A percentile compares a stretch with the other conserved stretches of the same genome.
Evolutionary conservation across 495 filamentous ascomycete genomes (phyloP).

Genomic region (Penicillium goetzii): DNA sequence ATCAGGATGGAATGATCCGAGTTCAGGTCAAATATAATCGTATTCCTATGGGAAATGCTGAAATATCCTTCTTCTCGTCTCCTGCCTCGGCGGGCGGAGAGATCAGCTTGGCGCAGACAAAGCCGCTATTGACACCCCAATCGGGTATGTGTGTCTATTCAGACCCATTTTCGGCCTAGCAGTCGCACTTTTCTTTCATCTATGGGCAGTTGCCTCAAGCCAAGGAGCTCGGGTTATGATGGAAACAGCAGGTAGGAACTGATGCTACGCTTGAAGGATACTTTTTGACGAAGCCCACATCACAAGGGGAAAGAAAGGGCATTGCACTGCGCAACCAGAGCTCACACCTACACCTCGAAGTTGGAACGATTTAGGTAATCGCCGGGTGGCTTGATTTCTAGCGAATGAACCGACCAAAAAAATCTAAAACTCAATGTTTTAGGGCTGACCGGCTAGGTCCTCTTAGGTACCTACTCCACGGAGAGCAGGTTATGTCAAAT

Average conservation of each 20-base stretch:
- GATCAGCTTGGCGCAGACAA: constrained; percentile 10
- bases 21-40: not conserved
- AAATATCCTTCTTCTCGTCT: not conserved
- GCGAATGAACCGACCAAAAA: not conserved
- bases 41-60: not conserved
- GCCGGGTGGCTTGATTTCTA: not conserved
- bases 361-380: not conserved
- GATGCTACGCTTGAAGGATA: not conserved
- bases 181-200: not conserved
- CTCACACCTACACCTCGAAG: not conserved
- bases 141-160: constrained; percentile 4
- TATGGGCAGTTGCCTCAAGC: not conserved
- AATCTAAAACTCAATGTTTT: not conserved
- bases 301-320: not conserved
- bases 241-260: not conserved
- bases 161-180: not conserved
- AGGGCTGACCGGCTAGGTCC: too few relatives aligned
- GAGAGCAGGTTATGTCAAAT: too few relatives aligned
- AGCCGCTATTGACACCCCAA: constrained; percentile 13
- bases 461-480: too few relatives aligned
- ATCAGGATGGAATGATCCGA: not conserved
- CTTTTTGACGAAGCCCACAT: not conserved
- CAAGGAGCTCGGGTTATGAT: not conserved
- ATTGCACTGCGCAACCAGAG: not conserved
- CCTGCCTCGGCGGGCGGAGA: not conserved